Evolutionary conservation across 768 basidiomycete genomes (phyloP), one percentile per base, ranked within the genome.

Genomic region (Xerocomus potaroensis): DNA sequence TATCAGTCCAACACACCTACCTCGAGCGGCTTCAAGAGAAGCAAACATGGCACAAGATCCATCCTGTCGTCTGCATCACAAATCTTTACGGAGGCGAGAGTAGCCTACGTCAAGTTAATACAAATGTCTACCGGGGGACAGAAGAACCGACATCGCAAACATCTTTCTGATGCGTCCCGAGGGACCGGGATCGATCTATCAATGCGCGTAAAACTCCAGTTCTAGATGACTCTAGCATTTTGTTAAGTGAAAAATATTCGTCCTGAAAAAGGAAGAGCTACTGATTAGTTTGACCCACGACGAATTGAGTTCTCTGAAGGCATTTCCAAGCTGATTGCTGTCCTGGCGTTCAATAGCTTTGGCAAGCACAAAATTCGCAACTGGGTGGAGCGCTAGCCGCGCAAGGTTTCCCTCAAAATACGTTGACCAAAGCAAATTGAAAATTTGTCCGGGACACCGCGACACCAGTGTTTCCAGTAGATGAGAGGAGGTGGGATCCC

Each of bases 361-460:
- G 1, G 93, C 86, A 5, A 93, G 73, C 18, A 97, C 93, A 57
- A 92, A 99, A 61, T 98, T 99, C 11, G 90, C 92, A 2, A 94
- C 87, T 3, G 94, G 91, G 65, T 99, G 95, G 16, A 76, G 71
- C 15, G 87, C 83, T 23, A 96, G 71, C 47, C 84, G 78, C 3
- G 75, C 66, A 30, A 96, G 70, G 51, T 83, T 82, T n/a, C 81
- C 81, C 35, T 69, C 64, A 61, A 98, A 85, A 67, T 96, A 94
- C 0, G 76, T 75, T 3, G 68, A 58, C 95, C 95, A 98, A 5
- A 96, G 59, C 0, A 73, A 57, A 26, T 67, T 61, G 59, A 94
- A 93, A 2, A 83, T 75, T 15, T 67, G 57, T 6, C 72, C 65
- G 0, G 91, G 83, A 15, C 82, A 78, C 41, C 77, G 75, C 5